Evolutionary conservation across 2,329 filamentous ascomycete genomes (phyloP).

Genomic region (Metarhizium album): DNA sequence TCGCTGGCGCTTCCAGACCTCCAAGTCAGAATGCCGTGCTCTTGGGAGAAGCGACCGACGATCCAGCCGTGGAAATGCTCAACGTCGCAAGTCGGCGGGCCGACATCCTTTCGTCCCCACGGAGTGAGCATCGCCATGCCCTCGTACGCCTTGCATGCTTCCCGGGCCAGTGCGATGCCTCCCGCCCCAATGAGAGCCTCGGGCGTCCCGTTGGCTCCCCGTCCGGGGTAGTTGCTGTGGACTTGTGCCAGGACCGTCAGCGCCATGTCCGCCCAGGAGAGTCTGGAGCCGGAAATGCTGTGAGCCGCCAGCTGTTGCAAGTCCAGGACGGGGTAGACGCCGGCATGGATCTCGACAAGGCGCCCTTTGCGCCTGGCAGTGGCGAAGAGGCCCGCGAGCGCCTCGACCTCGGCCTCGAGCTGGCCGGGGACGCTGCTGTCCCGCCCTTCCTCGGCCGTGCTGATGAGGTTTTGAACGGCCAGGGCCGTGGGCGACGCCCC

Average conservation of each 20-base stretch:
- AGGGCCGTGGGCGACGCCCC: conserved; percentile 65
- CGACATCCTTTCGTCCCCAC: conserved; percentile 32
- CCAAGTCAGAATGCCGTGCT: conserved; percentile 65
- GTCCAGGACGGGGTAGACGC: conserved; percentile 66
- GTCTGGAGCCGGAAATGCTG: conserved; percentile 32
- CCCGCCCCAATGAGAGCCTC: conserved; percentile 64
- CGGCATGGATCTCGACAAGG: conserved; percentile 60
- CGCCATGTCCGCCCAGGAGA: conserved; percentile 48
- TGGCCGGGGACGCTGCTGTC: conserved; percentile 8
- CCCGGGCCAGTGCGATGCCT: conserved; percentile 58
- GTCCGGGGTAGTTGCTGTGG: conserved; percentile 52
- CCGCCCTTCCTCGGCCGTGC: conserved; percentile 3
- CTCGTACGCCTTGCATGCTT: conserved; percentile 60
- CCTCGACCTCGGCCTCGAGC: conserved; percentile 10
- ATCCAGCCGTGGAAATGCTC: conserved; percentile 47
- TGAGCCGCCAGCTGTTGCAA: conserved; percentile 70
- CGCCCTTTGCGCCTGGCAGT: conserved; percentile 26
- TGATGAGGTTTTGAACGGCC: conserved; percentile 16
- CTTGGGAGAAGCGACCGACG: conserved; percentile 62
- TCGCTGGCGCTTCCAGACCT: conserved; percentile 17
- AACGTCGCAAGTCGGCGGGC: conserved; percentile 16
- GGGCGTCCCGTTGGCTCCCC: conserved; percentile 33
- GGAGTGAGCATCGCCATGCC: conserved; percentile 61
- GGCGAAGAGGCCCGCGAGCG: conserved; percentile 12
- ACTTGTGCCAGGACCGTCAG: conserved; percentile 64